Conservation (phyloP, 176 grass and related monocot species). For the Luzula sylvatica region DNA sequence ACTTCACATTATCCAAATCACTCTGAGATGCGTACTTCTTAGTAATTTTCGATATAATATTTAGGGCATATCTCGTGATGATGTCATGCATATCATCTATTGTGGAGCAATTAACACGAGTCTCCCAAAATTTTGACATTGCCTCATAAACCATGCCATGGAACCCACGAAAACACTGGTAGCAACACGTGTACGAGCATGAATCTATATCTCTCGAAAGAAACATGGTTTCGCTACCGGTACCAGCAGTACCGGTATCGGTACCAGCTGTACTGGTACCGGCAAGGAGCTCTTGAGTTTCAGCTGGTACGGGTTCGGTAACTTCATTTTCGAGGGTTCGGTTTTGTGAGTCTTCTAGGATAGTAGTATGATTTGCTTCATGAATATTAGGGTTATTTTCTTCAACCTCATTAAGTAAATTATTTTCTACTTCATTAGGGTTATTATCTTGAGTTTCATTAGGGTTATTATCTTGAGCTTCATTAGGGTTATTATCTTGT, state of each 20-base stretch:
- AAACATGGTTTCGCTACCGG: neutral
- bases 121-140: slow-evolving; percentile 42
- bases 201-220: slow-evolving; percentile 26
- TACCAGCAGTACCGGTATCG: neutral
- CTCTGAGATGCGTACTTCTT: slow-evolving; percentile 39
- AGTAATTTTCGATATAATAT: slow-evolving; percentile 46
- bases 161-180: slow-evolving; percentile 40
- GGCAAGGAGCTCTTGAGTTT: neutral
- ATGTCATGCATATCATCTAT: slow-evolving; percentile 82
- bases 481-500: slow-evolving; percentile 13
- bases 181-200: slow-evolving; percentile 70
- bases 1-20: slow-evolving; percentile 9
- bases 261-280: slow-evolving; percentile 1
- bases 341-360: slow-evolving; percentile 1
- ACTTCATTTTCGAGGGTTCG: slow-evolving; percentile 1
- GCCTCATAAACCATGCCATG: slow-evolving; percentile 42
- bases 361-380: neutral
- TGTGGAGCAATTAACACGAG: slow-evolving; percentile 30
- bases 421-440: neutral
- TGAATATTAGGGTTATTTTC: neutral
- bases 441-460: no score
- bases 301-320: slow-evolving; percentile 1
- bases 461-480: no score
- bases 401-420: neutral
- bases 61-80: slow-evolving; percentile 53